Base-by-base conservation (phyloP, 768 basidiomycete species). In the Amanita thiersii region DNA sequence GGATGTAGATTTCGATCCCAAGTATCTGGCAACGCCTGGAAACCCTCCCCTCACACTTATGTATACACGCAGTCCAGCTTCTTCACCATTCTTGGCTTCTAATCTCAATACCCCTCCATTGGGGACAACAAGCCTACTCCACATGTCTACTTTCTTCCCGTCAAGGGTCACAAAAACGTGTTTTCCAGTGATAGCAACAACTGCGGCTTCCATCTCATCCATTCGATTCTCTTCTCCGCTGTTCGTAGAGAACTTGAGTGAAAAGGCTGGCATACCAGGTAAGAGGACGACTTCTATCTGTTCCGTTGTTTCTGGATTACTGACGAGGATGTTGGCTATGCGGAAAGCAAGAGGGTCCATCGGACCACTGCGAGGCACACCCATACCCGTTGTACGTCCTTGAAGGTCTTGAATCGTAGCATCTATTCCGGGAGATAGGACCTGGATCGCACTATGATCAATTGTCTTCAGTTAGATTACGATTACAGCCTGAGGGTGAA, bases 1-100 rank as follows among this genome's bases (percentile, higher is more conserved):
- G 1, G 74, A 78, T 15, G 81, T 79, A 3, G 77, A 75, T 57
- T 82, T 83, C 0, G 77, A 79, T 3, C 73, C 78, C 1, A 83
- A 61, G 51, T 79, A 83, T 3, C 43, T 3, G 24, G 77, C 72
- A 1, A 79, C 59, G 11, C 62, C 62, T 0, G 79, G 80, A 46
- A 85, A 72, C 0, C 81, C 81, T 2, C 79, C 81, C 25, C 64
- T 61, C 17, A 83, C 52, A 9, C 71, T 68, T 23, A 85, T 46
- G 47, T 84, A 83, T 2, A 57, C 57, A 35, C 81, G 64, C 43
- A 76, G 69, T 0, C 81, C 81, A 5, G 55, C 47, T 5, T 49
- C 46, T n/a, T 37, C 30, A 1, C 45, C 49, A 8, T 19, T 50
- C 49, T 20, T 53, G 2, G 55, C 60, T 7, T 61, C 64, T 8